Percentiles rank a stretch among this genome's conserved stretches.
Evolutionary conservation across 805 yeast genomes (phyloP).

Genomic region (Wickerhamiella sergipiensis): DNA sequence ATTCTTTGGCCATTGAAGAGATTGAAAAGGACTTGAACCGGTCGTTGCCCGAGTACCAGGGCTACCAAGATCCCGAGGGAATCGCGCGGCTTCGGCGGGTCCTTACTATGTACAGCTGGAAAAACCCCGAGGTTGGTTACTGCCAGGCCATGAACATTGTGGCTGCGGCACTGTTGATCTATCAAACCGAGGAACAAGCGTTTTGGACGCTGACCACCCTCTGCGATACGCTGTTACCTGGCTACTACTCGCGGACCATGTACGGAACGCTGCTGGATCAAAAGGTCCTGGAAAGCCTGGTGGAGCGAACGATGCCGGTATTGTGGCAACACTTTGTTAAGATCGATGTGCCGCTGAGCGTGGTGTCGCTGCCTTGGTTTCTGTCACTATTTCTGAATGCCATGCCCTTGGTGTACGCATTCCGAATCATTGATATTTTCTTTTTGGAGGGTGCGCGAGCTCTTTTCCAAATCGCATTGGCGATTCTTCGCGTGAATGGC

Average conservation of each 20-base stretch:
- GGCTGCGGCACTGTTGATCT: slow-evolving; percentile 36
- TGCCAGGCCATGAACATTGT: slow-evolving; percentile 97
- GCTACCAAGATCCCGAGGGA: slow-evolving; percentile 79
- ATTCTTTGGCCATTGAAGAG: slow-evolving; percentile 81
- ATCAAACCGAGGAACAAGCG: slow-evolving; percentile 92
- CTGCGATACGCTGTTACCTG: slow-evolving; percentile 81
- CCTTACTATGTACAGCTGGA: slow-evolving; percentile 90
- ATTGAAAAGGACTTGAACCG: slow-evolving; percentile 92
- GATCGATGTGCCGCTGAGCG: slow-evolving; percentile 80
- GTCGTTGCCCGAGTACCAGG: slow-evolving; percentile 90
- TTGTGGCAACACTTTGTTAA: slow-evolving; percentile 69
- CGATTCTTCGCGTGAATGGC: slow-evolving; percentile 78
- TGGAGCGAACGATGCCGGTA: slow-evolving; percentile 78
- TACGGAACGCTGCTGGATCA: slow-evolving; percentile 93
- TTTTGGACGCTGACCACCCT: slow-evolving; percentile 78
- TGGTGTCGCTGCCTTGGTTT: slow-evolving; percentile 94
- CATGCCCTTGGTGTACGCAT: slow-evolving; percentile 90
- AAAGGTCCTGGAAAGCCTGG: slow-evolving; percentile 80
- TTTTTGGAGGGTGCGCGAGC: slow-evolving; percentile 82
- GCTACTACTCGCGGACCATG: slow-evolving; percentile 94
- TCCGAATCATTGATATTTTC: slow-evolving; percentile 79
- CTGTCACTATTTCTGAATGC: slow-evolving; percentile 77
- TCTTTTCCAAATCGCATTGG: slow-evolving; percentile 84
- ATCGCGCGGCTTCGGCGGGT: slow-evolving; percentile 75
- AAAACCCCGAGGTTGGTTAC: slow-evolving; percentile 91